phyloP scores from a whole-genome alignment of 495 filamentous ascomycete genomes.

The Filosporella fistucella region DNA sequence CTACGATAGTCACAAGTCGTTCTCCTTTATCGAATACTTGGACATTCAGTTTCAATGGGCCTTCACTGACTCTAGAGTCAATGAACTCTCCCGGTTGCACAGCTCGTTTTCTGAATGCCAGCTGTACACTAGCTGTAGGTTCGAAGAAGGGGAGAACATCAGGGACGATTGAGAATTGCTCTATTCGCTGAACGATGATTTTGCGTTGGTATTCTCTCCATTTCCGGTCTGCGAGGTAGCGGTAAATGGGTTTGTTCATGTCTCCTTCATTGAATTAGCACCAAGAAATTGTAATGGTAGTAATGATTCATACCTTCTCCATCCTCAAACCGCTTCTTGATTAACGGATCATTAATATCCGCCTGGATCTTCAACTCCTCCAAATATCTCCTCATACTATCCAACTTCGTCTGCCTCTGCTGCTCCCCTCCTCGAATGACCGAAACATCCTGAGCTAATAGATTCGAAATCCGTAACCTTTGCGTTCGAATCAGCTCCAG shows the following conservation, averaged over 20 bases:
- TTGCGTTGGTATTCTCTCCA: constrained; percentile 77
- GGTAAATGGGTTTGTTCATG: constrained; percentile 96
- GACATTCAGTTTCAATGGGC: constrained; percentile 67
- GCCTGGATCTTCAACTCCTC: constrained; percentile 83
- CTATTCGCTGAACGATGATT: constrained; percentile 79
- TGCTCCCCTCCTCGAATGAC: constrained; percentile 52
- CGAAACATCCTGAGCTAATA: constrained; percentile 54
- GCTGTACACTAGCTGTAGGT: constrained; percentile 69
- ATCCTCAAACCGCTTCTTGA: constrained; percentile 95
- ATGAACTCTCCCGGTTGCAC: constrained; percentile 76
- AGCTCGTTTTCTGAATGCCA: constrained; percentile 66
- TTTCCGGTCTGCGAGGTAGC: constrained; percentile 77
- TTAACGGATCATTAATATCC: constrained; percentile 91
- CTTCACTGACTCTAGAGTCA: constrained; percentile 61
- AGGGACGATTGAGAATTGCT: constrained; percentile 85
- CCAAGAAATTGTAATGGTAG: neutral
- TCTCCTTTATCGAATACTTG: constrained; percentile 80
- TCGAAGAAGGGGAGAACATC: constrained; percentile 86
- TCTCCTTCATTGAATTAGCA: constrained; percentile 55
- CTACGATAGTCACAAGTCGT: constrained; percentile 75
- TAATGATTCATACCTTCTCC: constrained; percentile 64
- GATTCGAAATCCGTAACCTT: constrained; percentile 45
- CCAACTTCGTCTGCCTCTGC: constrained; percentile 58
- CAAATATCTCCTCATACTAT: constrained; percentile 67
- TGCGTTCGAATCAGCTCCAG: constrained; percentile 53